A percentile compares a stretch with the other conserved stretches of the same genome.
Evolutionary conservation across 768 basidiomycete genomes (phyloP).

Genomic region (Gymnopilus junonius): DNA sequence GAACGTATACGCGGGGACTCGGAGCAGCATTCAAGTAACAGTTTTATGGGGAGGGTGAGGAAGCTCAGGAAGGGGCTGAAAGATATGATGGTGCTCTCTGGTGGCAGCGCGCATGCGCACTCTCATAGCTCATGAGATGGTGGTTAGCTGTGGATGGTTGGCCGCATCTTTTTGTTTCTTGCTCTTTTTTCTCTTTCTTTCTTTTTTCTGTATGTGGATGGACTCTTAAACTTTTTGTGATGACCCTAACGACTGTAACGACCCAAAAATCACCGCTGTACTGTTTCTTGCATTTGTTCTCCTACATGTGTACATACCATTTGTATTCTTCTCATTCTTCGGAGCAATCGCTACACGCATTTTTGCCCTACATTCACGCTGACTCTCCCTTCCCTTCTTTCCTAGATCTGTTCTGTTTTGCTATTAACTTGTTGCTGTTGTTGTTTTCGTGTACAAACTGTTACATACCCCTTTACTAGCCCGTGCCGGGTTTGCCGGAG

Average conservation of each 20-base stretch:
- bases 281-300: background rate
- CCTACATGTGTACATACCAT: background rate
- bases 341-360: background rate
- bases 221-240: background rate
- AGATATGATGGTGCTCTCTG: conserved; percentile 30
- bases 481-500: too few species aligned
- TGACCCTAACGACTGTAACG: background rate
- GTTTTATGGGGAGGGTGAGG: conserved; percentile 31
- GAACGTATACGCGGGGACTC: background rate
- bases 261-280: too few species aligned
- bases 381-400: background rate
- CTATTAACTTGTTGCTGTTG: too few species aligned
- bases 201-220: background rate
- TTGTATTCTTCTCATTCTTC: background rate
- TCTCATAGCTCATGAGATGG: background rate
- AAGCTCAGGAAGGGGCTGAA: conserved; percentile 37
- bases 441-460: too few species aligned
- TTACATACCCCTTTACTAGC: too few species aligned
- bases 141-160: background rate
- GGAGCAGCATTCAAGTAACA: conserved; percentile 10
- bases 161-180: too few species aligned
- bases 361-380: background rate
- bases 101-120: background rate
- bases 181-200: background rate
- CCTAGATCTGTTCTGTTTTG: too few species aligned